Conservation (phyloP, 2,329 filamentous ascomycete genomes). For the Aureobasidium sp. region DNA sequence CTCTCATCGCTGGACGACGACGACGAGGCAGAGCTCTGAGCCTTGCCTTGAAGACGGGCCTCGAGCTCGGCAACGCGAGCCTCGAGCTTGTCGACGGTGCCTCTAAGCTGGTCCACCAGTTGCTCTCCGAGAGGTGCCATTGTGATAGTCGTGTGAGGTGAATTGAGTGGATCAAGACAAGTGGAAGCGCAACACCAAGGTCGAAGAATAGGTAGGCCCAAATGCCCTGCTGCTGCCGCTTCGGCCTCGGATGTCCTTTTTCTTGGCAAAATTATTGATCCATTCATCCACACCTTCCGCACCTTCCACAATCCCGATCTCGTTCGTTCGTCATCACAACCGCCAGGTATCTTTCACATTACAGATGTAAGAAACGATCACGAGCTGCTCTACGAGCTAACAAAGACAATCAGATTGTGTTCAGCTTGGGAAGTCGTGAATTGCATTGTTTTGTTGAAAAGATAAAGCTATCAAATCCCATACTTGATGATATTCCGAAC, state of each 20-base stretch:
- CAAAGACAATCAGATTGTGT: not conserved
- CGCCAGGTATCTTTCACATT: not conserved
- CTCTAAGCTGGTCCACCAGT: conserved; percentile 70
- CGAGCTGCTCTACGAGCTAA: not conserved
- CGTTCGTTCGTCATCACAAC: not conserved
- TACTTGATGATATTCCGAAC: not conserved
- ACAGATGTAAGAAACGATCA: not conserved
- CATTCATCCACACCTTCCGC: not conserved
- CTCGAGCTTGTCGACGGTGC: conserved; percentile 76
- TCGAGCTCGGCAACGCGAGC: conserved; percentile 80
- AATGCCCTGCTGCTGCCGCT: not conserved
- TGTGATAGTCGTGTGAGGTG: conserved; percentile 28
- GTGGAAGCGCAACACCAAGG: not conserved
- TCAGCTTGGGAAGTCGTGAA: not conserved
- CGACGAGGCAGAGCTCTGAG: conserved; percentile 37
- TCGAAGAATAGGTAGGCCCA: not conserved
- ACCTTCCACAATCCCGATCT: conserved; percentile 1
- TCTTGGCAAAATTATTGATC: not conserved
- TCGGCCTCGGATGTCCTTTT: conserved; percentile 8
- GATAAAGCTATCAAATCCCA: not conserved
- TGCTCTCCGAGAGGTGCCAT: conserved; percentile 88
- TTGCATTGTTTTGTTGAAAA: not conserved
- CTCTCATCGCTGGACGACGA: conserved; percentile 42
- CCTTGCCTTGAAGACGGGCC: conserved; percentile 48
- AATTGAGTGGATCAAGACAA: not conserved